Base-by-base conservation (phyloP, 2,329 filamentous ascomycete species). In the Domatiomyces catenatus region DNA sequence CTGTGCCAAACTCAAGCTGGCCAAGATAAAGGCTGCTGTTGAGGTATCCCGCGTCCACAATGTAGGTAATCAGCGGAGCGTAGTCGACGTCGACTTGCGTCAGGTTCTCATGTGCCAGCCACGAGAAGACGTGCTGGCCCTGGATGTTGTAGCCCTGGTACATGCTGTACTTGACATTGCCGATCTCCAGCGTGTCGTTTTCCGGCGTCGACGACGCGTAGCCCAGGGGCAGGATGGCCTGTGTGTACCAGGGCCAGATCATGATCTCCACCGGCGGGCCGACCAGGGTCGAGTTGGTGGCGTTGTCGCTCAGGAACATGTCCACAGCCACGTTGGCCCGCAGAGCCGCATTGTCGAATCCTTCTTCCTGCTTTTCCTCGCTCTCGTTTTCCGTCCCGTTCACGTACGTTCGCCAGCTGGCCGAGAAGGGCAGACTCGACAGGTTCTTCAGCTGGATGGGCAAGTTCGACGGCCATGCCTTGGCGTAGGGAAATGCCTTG, bases 101-200 rank as follows among this genome's bases (percentile, higher is more conserved):
- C 50, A 55, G 17, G 44, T 55, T 55, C 20, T 52, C 17, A 10
- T 55, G 50, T 32, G 53, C 32, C 8, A 55, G 43, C 53, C 53
- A 55, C 8, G 53, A 55, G 26, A 55, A 55, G 20, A 55, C 53
- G 39, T 55, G 39, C 47, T 55, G 53, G 20, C 53, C 53, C 28
- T 55, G 53, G 10, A 46, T 46, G 42, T 55, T 55, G 46, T 46
- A 55, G 18, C 53, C 53, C 28, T 55, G 50, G 47, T 53, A 55
- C 24, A 55, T 46, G 26, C 48, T 53, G 48, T 50, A 55, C 24
- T 53, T 51, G 12, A 50, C 53, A 2, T 51, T 51, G 20, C 20
- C 44, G 17, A 55, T 42, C 42, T 50, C 51, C 32, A 53, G 46
- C 4, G 50, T 52, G 28, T 52, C 50, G 20, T 49, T 48, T 15